Conservation (phyloP, 2,329 filamentous ascomycete species). For the Exophiala sideris region DNA sequence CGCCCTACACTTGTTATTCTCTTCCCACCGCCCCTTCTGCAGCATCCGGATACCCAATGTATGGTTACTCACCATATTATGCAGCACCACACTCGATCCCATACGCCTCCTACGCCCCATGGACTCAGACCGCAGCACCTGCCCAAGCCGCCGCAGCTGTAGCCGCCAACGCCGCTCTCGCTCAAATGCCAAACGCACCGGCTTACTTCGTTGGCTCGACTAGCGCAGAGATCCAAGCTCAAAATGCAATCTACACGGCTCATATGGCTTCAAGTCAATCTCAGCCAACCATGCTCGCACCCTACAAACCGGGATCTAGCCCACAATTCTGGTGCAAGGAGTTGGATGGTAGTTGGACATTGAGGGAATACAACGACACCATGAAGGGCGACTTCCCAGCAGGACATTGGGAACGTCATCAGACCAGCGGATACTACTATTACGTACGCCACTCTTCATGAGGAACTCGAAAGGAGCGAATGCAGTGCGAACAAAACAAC, state of each 20-base stretch:
- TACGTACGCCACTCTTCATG: constrained; percentile 24
- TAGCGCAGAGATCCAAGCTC: constrained; percentile 31
- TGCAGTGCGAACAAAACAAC: not conserved
- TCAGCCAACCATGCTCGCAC: constrained; percentile 31
- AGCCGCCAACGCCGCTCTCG: constrained; percentile 24
- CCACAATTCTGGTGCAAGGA: constrained; percentile 37
- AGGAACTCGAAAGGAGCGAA: not conserved
- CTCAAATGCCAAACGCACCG: constrained; percentile 25
- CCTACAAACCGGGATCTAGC: constrained; percentile 31
- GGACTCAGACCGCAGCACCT: constrained; percentile 13
- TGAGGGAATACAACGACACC: constrained; percentile 31
- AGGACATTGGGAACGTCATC: constrained; percentile 28
- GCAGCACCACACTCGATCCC: constrained; percentile 16
- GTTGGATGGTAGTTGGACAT: constrained; percentile 34
- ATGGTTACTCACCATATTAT: constrained; percentile 24
- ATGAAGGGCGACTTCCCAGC: constrained; percentile 25
- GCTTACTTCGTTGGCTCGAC: constrained; percentile 27
- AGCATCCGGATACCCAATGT: constrained; percentile 8
- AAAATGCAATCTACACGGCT: constrained; percentile 31
- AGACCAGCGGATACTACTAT: constrained; percentile 27
- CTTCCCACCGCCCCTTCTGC: constrained; percentile 15
- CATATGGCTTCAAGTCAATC: constrained; percentile 20
- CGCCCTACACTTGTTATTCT: constrained; percentile 24
- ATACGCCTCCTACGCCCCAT: constrained; percentile 5
- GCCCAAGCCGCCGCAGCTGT: constrained; percentile 26